Evolutionary conservation across 2,329 filamentous ascomycete species (phyloP).

Genomic region (Xylariales sp.): DNA sequence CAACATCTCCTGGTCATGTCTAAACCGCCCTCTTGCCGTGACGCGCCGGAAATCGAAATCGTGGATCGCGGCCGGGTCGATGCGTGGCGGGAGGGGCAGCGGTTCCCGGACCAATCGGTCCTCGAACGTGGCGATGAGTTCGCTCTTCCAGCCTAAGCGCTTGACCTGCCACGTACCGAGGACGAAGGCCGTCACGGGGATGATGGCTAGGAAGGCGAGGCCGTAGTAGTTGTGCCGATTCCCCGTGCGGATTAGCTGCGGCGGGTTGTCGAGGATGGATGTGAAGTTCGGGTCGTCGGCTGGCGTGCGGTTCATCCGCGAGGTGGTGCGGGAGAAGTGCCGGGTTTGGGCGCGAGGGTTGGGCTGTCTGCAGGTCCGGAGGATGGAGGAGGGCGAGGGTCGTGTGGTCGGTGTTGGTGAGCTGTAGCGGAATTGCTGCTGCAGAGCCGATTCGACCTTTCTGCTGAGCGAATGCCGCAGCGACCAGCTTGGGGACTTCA

Average conservation of each 20-base stretch:
- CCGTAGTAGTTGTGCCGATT: slow-evolving; percentile 71
- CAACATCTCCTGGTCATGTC: slow-evolving; percentile 94
- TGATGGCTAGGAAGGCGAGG: slow-evolving; percentile 76
- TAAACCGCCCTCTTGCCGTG: slow-evolving; percentile 64
- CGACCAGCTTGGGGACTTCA: slow-evolving; percentile 20
- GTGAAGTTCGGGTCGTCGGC: slow-evolving; percentile 75
- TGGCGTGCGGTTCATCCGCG: slow-evolving; percentile 34
- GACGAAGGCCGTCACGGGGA: slow-evolving; percentile 84
- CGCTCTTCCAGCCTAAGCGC: slow-evolving; percentile 88
- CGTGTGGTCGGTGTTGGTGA: slow-evolving; percentile 9
- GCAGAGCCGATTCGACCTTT: slow-evolving; percentile 20
- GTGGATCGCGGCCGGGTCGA: slow-evolving; percentile 75
- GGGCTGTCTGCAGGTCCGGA: no score
- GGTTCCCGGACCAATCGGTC: slow-evolving; percentile 84
- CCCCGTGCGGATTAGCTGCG: slow-evolving; percentile 71
- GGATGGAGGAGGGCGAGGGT: background rate
- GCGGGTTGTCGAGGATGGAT: slow-evolving; percentile 82
- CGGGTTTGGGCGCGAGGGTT: no score
- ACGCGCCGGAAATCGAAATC: slow-evolving; percentile 93
- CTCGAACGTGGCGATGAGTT: slow-evolving; percentile 85
- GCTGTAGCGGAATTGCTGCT: slow-evolving; percentile 17
- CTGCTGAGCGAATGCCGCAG: slow-evolving; percentile 19
- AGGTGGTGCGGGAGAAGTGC: slow-evolving; percentile 26
- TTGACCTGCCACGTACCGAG: slow-evolving; percentile 96
- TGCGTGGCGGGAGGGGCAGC: slow-evolving; percentile 74